Evolutionary conservation across 2,329 filamentous ascomycete genomes (phyloP).

Genomic region (Colletotrichum tropicale): DNA sequence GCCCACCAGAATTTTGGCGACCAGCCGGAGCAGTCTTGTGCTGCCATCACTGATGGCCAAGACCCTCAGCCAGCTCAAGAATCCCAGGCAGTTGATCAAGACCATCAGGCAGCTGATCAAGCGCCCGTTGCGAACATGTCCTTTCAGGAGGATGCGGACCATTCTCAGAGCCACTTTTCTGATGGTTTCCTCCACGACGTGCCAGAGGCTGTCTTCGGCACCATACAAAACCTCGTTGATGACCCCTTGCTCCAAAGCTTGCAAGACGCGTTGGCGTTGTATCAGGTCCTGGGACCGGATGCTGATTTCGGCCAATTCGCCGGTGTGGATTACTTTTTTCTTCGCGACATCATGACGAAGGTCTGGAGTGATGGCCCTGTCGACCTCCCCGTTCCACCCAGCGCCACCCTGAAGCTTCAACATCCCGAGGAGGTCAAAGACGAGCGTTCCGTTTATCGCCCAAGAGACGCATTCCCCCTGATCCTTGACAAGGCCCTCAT

Average conservation of each 20-base stretch:
- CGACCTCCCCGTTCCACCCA: not conserved
- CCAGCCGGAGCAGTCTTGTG: not conserved
- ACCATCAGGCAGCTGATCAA: not conserved
- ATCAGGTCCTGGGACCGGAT: not conserved
- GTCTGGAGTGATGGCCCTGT: not conserved
- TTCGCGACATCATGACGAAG: not conserved
- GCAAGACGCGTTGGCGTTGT: not conserved
- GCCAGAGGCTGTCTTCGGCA: not conserved
- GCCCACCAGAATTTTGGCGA: not conserved
- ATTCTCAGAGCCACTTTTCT: not conserved
- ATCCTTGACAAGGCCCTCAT: conserved; percentile 4
- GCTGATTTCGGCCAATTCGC: not conserved
- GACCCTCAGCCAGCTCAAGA: not conserved
- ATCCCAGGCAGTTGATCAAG: not conserved
- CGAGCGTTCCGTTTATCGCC: not conserved
- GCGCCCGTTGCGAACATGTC: not conserved
- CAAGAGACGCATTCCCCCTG: conserved; percentile 13
- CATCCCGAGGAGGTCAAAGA: not conserved
- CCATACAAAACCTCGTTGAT: not conserved
- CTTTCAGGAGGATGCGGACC: not conserved
- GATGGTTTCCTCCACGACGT: not conserved
- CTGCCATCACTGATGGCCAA: not conserved
- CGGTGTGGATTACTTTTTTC: not conserved
- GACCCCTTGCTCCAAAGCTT: not conserved
- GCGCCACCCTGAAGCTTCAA: not conserved